Base-by-base conservation (phyloP, 768 basidiomycete genomes). In the Tylopilus plumbeoviolaceoides region DNA sequence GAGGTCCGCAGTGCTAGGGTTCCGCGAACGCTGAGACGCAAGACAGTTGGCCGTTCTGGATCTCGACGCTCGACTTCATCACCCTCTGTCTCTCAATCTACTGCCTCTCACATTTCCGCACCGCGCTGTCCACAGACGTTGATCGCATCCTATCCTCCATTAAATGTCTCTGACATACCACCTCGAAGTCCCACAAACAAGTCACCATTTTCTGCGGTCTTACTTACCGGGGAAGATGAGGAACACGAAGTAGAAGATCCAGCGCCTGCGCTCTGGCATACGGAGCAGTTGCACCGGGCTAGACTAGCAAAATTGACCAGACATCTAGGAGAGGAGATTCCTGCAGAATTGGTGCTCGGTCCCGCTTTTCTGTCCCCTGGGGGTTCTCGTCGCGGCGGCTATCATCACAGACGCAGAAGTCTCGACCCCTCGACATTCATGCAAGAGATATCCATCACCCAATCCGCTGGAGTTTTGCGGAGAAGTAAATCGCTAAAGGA, bases 261-360 rank as follows among this genome's bases (percentile, higher is more conserved):
- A 31, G 23, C 21, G 36, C 33, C 30, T 25, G 36, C 50, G 15
- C 35, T 36, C 21, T 51, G 33, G 59, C 44, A 43, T 30, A 40
- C 44, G 25, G 65, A 68, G 52, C 68, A 66, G 51, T 38, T 66
- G 9, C 59, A 63, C 41, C 70, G 68, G 36, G 62, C 63, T 18
- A 68, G 70, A 38, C 61, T 70, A 36, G 70, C 66, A 17, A 75
- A 73, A 59, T 61, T 75, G 48, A 63, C 70, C 8, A 70, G 70
- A 17, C 63, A 70, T 55, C 62, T 74, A 7, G 73, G 73, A 43
- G 71, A 74, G 55, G 63, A 70, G 46, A 67, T 75, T 41, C 72
- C 76, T 14, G 61, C 66, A 5, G 74, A 72, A 39, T 60, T 76
- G 47, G 50, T 70, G 25, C 54, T 62, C 47, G 48, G 33, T 47